Percentiles rank a stretch among this genome's conserved stretches.
Evolutionary conservation across 495 filamentous ascomycete genomes (phyloP).

Genomic region (Amniculicola lignicola): DNA sequence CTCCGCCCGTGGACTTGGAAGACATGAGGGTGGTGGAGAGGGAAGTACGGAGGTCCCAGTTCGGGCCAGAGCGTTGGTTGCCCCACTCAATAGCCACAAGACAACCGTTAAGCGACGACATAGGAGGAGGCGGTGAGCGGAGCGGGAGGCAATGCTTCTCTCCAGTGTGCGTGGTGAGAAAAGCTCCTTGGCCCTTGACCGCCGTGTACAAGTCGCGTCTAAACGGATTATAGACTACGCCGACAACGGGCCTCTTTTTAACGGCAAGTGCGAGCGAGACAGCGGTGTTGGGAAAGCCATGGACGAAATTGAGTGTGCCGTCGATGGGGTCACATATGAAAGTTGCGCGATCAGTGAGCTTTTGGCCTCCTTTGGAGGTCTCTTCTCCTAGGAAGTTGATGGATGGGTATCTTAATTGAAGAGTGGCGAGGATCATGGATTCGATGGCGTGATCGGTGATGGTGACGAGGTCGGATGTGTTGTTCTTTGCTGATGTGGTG

Average conservation of each 20-base stretch:
- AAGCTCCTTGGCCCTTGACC: slow-evolving; percentile 25
- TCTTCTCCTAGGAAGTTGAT: slow-evolving; percentile 34
- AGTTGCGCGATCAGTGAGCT: slow-evolving; percentile 23
- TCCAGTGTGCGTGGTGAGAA: slow-evolving; percentile 12
- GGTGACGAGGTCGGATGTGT: slow-evolving; percentile 26
- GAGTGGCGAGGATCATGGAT: slow-evolving; percentile 18
- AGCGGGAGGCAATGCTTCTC: slow-evolving; percentile 5
- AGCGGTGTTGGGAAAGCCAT: slow-evolving; percentile 31
- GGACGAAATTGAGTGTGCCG: slow-evolving; percentile 34
- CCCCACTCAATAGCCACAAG: slow-evolving; percentile 34
- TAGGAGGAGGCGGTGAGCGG: slow-evolving; percentile 7
- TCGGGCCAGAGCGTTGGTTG: slow-evolving; percentile 27
- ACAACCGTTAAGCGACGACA: slow-evolving; percentile 22
- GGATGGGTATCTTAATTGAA: slow-evolving; percentile 7
- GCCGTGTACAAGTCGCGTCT: slow-evolving; percentile 21
- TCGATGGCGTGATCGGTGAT: slow-evolving; percentile 30
- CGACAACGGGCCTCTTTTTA: slow-evolving; percentile 26
- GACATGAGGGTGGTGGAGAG: slow-evolving; percentile 16
- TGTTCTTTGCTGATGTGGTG: slow-evolving; percentile 26
- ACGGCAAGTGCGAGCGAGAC: slow-evolving; percentile 30
- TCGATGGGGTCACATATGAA: slow-evolving; percentile 34
- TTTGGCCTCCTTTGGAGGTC: slow-evolving; percentile 25
- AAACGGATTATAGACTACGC: slow-evolving; percentile 32
- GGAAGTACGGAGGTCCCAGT: slow-evolving; percentile 29
- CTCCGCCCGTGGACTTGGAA: slow-evolving; percentile 17